These are phyloP conservation scores for Entomortierella lignicola DNA, from an alignment of 192 early-diverging fungal species.

Conservation along the genomic window DNA sequence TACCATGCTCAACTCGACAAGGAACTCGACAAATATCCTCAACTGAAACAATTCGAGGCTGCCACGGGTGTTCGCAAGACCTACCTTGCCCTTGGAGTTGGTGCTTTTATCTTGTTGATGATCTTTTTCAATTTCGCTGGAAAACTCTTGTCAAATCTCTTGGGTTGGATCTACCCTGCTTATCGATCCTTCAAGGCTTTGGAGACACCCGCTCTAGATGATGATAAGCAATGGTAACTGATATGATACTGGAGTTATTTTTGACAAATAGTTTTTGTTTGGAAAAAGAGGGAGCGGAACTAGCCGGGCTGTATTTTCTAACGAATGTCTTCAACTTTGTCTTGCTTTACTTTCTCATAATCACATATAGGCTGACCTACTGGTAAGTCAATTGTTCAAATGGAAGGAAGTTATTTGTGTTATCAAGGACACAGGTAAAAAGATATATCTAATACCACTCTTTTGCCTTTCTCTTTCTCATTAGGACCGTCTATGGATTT, in stretches of 20 bases:
- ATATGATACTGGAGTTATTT: too few relatives aligned
- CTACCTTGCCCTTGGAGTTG: constrained; percentile 77
- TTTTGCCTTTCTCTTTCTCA: too few relatives aligned
- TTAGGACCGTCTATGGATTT: constrained; percentile 89
- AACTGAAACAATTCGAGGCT: constrained; percentile 76
- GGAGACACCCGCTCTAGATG: constrained; percentile 78
- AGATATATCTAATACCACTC: too few relatives aligned
- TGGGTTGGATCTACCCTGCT: constrained; percentile 94
- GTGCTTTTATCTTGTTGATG: constrained; percentile 71
- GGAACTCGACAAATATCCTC: constrained; percentile 75
- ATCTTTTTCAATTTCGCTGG: constrained; percentile 93
- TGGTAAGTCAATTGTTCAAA: too few relatives aligned
- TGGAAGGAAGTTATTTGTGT: too few relatives aligned
- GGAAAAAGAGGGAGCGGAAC: too few relatives aligned
- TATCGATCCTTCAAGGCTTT: constrained; percentile 95
- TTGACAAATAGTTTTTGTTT: too few relatives aligned
- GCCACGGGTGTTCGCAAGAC: constrained; percentile 89
- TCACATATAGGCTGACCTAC: too few relatives aligned
- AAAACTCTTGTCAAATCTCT: constrained; percentile 81
- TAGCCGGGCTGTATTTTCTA: too few relatives aligned
- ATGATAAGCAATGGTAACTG: constrained; percentile 92
- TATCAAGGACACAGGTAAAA: too few relatives aligned
- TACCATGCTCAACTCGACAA: constrained; percentile 73
- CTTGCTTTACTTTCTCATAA: too few relatives aligned
- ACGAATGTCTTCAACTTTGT: too few relatives aligned